phyloP scores from a whole-genome alignment of 768 basidiomycete species.

The Auricularia heimuer region DNA sequence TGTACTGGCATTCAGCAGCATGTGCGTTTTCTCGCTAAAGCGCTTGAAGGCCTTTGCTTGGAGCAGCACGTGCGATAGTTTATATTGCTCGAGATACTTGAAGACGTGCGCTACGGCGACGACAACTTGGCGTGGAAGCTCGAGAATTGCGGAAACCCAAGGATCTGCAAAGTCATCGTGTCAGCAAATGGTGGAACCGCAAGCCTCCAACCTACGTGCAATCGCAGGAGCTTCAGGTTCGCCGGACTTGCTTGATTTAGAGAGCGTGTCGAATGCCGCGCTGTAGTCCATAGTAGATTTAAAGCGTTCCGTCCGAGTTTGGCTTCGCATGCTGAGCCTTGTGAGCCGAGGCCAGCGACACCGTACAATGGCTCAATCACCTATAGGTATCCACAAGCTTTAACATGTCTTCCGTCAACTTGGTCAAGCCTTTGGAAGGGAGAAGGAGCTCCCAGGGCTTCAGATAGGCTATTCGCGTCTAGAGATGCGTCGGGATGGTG shows the following conservation, averaged over 20 bases:
- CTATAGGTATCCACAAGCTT: slow-evolving; percentile 24
- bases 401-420: slow-evolving; percentile 67
- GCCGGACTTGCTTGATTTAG: slow-evolving; percentile 43
- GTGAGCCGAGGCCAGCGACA: neutral
- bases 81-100: slow-evolving; percentile 61
- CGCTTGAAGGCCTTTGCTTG: slow-evolving; percentile 69
- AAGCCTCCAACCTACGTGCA: slow-evolving; percentile 17
- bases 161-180: slow-evolving; percentile 32
- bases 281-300: slow-evolving; percentile 45
- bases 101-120: slow-evolving; percentile 67
- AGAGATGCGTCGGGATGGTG: neutral
- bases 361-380: slow-evolving; percentile 45
- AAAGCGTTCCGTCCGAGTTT: slow-evolving; percentile 55
- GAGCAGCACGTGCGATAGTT: slow-evolving; percentile 66
- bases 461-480: slow-evolving; percentile 84
- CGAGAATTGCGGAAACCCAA: slow-evolving; percentile 50
- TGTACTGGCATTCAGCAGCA: slow-evolving; percentile 86
- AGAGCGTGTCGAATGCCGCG: slow-evolving; percentile 58
- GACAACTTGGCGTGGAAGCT: slow-evolving; percentile 60
- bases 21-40: slow-evolving; percentile 69
- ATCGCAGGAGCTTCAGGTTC: slow-evolving; percentile 35
- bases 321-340: neutral
- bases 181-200: neutral
- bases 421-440: slow-evolving; percentile 47
- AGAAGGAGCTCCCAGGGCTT: slow-evolving; percentile 76